Base-by-base conservation (phyloP, 495 filamentous ascomycete species). In the Penicillium malachiteum region DNA sequence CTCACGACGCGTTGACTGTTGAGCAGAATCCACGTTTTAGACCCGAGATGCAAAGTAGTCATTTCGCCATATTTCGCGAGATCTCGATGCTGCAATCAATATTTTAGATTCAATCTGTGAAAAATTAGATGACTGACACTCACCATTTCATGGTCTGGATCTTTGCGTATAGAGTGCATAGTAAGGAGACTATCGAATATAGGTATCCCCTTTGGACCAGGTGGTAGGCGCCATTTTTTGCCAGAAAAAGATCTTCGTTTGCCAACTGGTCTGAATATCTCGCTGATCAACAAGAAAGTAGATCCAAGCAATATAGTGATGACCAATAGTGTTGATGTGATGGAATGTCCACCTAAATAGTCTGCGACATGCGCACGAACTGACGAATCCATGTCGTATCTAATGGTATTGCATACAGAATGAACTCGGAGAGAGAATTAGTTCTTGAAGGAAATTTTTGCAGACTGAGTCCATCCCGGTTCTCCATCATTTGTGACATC, bases 11-110 rank as follows among this genome's bases (percentile, higher is more conserved):
- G 66, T 9, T 59, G 53, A 10, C 48, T 61, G 55, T 77, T 77
- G 0, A 77, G 64, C 0, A 73, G 14, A 12, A 77, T 57, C 71
- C 67, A 72, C 3, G 69, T 72, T 39, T 63, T 66, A 9, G 67
- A 67, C 3, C 71, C 71, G 30, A 75, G 56, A 35, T 62, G 63
- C 0, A 74, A 32, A 0, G 72, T 75, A 4, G 65, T 65, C 66
- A 74, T 68, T 33, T 72, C 71, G 7, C 72, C 72, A 58, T 73
- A 70, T 9, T 39, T n/a, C 39, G 50, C 56, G 17, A 59, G 44
- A 10, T 37, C 34, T 10, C 34, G 34, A 37, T 37, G 34, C 34
- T 37, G 21, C 21, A 26, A 37, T 37, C 34, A 2, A 37, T 7
- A 2, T 6, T 5, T 13, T 37, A 37, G 34, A 37, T 26, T 4